A percentile compares a stretch with the other conserved stretches of the same genome.
phyloP scores from a whole-genome alignment of 2,329 filamentous ascomycete genomes.

The Anisogramma anomala region DNA sequence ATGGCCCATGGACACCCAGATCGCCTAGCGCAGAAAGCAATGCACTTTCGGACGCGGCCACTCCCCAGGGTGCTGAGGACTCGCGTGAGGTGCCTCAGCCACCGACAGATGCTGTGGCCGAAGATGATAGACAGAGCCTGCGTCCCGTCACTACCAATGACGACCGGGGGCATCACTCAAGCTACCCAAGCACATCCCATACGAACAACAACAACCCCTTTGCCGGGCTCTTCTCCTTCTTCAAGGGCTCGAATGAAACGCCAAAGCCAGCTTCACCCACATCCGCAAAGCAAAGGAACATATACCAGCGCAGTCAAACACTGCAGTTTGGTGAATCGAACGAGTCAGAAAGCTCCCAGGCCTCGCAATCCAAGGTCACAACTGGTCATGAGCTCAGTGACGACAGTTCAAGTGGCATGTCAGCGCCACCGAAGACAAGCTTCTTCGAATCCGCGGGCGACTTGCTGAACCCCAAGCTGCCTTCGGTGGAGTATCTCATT shows the following conservation, averaged over 20 bases:
- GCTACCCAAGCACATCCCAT: slow-evolving; percentile 22
- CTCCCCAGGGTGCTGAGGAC: slow-evolving; percentile 25
- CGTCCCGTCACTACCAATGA: slow-evolving; percentile 31
- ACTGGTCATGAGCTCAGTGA: slow-evolving; percentile 37
- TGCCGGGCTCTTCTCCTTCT: slow-evolving; percentile 59
- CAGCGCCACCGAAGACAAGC: slow-evolving; percentile 76
- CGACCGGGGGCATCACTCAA: slow-evolving; percentile 18
- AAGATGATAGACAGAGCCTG: slow-evolving; percentile 53
- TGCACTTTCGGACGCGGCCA: slow-evolving; percentile 21
- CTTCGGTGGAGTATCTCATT: slow-evolving; percentile 67
- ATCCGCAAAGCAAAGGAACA: slow-evolving; percentile 50
- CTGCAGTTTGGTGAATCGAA: slow-evolving; percentile 35
- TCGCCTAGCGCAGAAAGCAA: slow-evolving; percentile 19
- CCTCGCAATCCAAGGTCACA: slow-evolving; percentile 34
- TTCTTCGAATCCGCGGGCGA: slow-evolving; percentile 94
- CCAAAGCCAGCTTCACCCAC: slow-evolving; percentile 38
- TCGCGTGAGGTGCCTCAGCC: slow-evolving; percentile 59
- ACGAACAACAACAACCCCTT: slow-evolving; percentile 40
- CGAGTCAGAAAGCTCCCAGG: slow-evolving; percentile 20
- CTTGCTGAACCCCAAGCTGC: slow-evolving; percentile 79
- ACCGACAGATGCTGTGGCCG: slow-evolving; percentile 48
- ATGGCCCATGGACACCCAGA: slow-evolving; percentile 31
- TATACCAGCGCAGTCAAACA: slow-evolving; percentile 70
- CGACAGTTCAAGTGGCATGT: slow-evolving; percentile 32
- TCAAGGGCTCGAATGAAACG: slow-evolving; percentile 44